Evolutionary conservation across 2,329 filamentous ascomycete genomes (phyloP), one percentile per base, ranked within the genome.

Genomic region (Septoria linicola): DNA sequence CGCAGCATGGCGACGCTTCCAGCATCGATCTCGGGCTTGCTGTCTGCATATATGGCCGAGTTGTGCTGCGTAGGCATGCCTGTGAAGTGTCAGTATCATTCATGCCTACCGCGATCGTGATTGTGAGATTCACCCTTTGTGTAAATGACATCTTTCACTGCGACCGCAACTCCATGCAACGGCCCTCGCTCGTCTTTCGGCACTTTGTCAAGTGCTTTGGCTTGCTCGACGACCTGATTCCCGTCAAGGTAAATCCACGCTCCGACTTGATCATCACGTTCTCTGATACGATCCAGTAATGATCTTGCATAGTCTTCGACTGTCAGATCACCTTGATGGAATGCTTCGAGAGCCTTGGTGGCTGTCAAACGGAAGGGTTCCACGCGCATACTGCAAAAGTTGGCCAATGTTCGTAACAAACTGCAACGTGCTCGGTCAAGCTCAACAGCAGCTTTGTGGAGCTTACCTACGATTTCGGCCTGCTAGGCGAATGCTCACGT

Each of bases 61-160:
- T 78, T 76, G 63, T 77, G 73, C 23, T 75, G 69, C 0, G 80
- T 83, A 2, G 80, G 80, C 79, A 82, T 80, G 78, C 73, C 53
- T 54, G 17, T n/a, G n/a, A n/a, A n/a, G n/a, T n/a, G n/a, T n/a
- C n/a, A n/a, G n/a, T n/a, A n/a, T n/a, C n/a, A n/a, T n/a, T n/a
- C n/a, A n/a, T n/a, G n/a, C n/a, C n/a, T n/a, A n/a, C n/a, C n/a
- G n/a, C n/a, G n/a, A n/a, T n/a, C n/a, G n/a, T n/a, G n/a, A n/a
- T n/a, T n/a, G n/a, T n/a, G n/a, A n/a, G n/a, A n/a, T n/a, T n/a
- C 50, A 75, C 76, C 76, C 64, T 78, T 79, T 0, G 76, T 83
- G 59, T 73, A 74, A 56, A 83, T 80, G 2, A 83, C 72, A 69
- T 84, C 81, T 61, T 84, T 84, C 8, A 84, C 71, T 1, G 72